Evolutionary conservation across 208 protist species (phyloP).

Genomic region (Blastocrithidia nonstop): DNA sequence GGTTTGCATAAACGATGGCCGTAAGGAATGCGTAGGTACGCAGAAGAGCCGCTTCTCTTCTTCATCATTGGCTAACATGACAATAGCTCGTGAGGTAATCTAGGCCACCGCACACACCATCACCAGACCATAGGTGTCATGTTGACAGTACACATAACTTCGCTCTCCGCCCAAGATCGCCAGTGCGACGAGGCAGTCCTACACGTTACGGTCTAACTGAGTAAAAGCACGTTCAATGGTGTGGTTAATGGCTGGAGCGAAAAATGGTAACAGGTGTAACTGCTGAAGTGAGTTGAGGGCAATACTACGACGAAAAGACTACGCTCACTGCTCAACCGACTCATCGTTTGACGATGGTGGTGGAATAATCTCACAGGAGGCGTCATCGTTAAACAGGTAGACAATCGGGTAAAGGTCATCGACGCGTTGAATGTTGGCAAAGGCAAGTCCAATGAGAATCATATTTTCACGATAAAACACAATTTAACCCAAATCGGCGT

Average conservation of each 20-base stretch:
- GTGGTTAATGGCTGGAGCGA: slow-evolving; percentile 36
- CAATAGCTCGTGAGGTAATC: slow-evolving; percentile 39
- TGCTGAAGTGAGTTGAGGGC: slow-evolving; percentile 61
- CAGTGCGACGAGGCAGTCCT: slow-evolving; percentile 57
- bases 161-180: slow-evolving; percentile 70
- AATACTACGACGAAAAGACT: slow-evolving; percentile 39
- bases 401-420: slow-evolving; percentile 78
- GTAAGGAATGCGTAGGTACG: slow-evolving; percentile 35
- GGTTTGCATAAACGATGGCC: slow-evolving; percentile 68
- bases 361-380: slow-evolving; percentile 64
- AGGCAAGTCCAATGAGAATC: slow-evolving; percentile 69
- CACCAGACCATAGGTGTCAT: slow-evolving; percentile 70
- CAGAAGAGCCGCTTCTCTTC: slow-evolving; percentile 42
- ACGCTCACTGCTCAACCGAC: slow-evolving; percentile 27
- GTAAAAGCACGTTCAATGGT: slow-evolving; percentile 50
- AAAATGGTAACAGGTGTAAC: slow-evolving; percentile 53
- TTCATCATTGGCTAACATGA: slow-evolving; percentile 57
- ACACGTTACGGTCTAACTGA: slow-evolving; percentile 37
- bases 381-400: slow-evolving; percentile 82
- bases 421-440: slow-evolving; percentile 51
- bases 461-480: slow-evolving; percentile 80
- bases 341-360: slow-evolving; percentile 32
- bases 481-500: slow-evolving; percentile 72
- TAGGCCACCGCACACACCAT: slow-evolving; percentile 61
- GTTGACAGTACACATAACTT: slow-evolving; percentile 64